Evolutionary conservation across 352 stramenopile genomes (phyloP), one percentile per base, ranked within the genome.

Genomic region (Pythium sp.): DNA sequence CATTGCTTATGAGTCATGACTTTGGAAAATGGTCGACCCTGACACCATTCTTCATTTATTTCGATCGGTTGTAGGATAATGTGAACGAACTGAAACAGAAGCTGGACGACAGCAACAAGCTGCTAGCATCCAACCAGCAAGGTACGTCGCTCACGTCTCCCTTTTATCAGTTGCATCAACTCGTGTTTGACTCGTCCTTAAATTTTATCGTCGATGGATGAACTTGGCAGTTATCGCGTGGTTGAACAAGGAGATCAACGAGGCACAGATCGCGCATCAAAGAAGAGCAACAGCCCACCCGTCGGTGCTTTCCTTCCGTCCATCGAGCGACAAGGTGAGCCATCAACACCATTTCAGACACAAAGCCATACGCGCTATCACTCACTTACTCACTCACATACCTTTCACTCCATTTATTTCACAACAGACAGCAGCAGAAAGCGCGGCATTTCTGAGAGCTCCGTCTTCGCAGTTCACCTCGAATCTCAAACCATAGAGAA

Each of bases 221-320:
- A 8, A 49, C 41, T 54, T 32, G 2, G 20, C 54, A 95, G 90
- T 97, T 24, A 97, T 97, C 68, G 81, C 86, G 34, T 97, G 89
- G 85, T 68, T 97, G 34, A 96, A 97, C 80, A 97, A 97, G 67
- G 87, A 97, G 66, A 97, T 97, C 66, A 97, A 96, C 66, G 87
- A 97, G 72, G 82, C 84, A 24, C 88, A 97, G 66, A 81, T 95
- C 64, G 74, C 82, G 0, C 81, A 91, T 60, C 87, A 92, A 28
- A 72, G 84, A 55, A 75, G 82, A 54, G 78, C 81, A 12, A 81
- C 76, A 15, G 74, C 84, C 26, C 85, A 95, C 61, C 81, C 85
- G 26, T 89, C 86, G 20, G 84, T 93, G 46, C 80, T 91, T 32
- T 77, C 84, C 3, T 95, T 87, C 65, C 80, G 72, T 18, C 85